These are phyloP conservation scores for Ganoderma sinense DNA, from an alignment of 1,284 basidiomycete genomes.

Conservation along the genomic window DNA sequence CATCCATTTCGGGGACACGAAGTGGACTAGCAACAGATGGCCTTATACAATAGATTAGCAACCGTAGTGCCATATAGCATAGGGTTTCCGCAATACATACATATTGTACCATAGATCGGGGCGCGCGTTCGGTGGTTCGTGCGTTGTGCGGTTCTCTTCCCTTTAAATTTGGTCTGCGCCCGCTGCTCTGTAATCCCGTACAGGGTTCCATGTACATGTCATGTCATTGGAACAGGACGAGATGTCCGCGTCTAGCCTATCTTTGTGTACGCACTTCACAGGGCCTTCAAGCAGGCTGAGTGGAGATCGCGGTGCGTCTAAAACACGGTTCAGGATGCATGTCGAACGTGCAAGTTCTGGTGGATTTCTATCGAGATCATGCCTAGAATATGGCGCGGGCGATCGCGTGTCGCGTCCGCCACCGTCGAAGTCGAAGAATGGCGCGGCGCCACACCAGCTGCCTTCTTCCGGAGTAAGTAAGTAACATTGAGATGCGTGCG, in stretches of 20 bases:
- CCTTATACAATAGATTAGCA: background rate
- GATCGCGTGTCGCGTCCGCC: background rate
- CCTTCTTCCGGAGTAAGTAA: background rate
- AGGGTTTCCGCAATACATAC: background rate
- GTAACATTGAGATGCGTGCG: background rate
- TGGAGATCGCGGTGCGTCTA: background rate
- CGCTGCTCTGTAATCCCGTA: background rate
- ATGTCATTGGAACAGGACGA: background rate
- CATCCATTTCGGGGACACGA: background rate
- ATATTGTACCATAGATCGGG: background rate
- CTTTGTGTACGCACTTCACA: background rate
- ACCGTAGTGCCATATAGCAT: background rate
- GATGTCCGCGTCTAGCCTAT: background rate
- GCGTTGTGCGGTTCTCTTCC: background rate
- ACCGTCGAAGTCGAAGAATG: background rate
- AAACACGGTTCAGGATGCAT: background rate
- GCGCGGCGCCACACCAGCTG: background rate
- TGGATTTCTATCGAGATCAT: background rate
- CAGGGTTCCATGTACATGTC: background rate
- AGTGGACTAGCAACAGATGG: background rate
- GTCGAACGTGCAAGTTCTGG: background rate
- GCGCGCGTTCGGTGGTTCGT: background rate
- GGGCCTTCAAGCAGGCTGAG: background rate
- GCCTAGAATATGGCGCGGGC: background rate
- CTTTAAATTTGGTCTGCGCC: background rate